phyloP scores from a whole-genome alignment of 495 filamentous ascomycete species.

The Oidiodendron maius region DNA sequence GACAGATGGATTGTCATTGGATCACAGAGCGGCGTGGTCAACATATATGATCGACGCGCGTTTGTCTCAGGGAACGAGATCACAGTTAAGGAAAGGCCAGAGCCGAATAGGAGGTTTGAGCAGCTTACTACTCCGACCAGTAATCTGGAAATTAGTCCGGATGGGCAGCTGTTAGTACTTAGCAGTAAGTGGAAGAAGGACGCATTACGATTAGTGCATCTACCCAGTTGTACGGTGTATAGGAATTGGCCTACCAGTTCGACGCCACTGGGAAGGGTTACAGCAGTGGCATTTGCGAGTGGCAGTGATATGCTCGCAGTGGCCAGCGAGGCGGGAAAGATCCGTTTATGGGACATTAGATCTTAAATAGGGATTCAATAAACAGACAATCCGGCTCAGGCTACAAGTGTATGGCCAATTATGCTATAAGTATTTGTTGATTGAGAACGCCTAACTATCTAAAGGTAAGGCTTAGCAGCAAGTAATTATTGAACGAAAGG shows the following conservation, averaged over 20 bases:
- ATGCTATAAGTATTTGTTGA: too few species aligned
- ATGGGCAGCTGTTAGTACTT: conserved; percentile 84
- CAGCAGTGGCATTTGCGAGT: conserved; percentile 69
- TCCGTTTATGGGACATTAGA: conserved; percentile 79
- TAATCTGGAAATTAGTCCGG: conserved; percentile 71
- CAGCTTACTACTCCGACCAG: conserved; percentile 82
- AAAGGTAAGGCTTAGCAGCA: neutral
- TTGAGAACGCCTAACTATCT: too few species aligned
- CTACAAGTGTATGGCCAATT: too few species aligned
- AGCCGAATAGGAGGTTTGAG: conserved; percentile 65
- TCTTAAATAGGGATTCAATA: conserved; percentile 1
- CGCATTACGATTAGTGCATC: conserved; percentile 79
- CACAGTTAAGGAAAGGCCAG: conserved; percentile 56
- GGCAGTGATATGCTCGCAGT: conserved; percentile 69
- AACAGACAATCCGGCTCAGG: neutral
- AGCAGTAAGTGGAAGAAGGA: conserved; percentile 81
- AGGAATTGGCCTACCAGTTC: conserved; percentile 90
- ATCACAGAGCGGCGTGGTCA: conserved; percentile 77
- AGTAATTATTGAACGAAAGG: too few species aligned
- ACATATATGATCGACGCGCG: conserved; percentile 77
- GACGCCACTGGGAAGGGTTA: conserved; percentile 84
- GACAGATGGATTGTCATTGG: conserved; percentile 88
- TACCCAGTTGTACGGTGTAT: conserved; percentile 90
- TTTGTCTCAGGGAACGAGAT: conserved; percentile 36
- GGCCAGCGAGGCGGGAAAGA: conserved; percentile 79